Percentiles rank a stretch among this genome's conserved stretches.
Conservation (phyloP, 495 filamentous ascomycete species). For the Staphylotrichum tortipilum region DNA sequence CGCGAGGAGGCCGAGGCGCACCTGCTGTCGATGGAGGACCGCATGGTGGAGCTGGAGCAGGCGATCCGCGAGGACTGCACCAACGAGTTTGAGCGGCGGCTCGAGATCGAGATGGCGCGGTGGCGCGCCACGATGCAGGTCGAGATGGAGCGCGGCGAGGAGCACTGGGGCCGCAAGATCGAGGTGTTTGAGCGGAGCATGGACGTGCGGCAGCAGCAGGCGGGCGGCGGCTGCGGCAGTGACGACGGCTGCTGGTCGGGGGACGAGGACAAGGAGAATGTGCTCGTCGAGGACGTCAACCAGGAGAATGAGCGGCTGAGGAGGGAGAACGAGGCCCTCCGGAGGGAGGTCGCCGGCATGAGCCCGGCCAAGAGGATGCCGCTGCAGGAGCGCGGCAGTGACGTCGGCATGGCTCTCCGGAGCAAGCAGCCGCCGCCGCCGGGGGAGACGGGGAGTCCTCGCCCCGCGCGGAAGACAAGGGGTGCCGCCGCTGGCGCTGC, state of each 20-base stretch:
- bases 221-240: conserved; percentile 6
- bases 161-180: conserved; percentile 82
- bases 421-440: background rate
- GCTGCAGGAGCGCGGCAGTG: conserved; percentile 32
- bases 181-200: conserved; percentile 72
- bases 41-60: conserved; percentile 64
- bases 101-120: conserved; percentile 62
- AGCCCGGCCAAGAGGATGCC: conserved; percentile 38
- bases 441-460: conserved; percentile 12
- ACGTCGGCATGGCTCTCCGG: background rate
- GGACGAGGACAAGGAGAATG: conserved; percentile 44
- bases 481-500: no score
- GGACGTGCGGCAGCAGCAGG: conserved; percentile 20
- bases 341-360: conserved; percentile 37
- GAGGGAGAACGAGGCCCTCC: conserved; percentile 42
- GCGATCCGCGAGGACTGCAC: conserved; percentile 86
- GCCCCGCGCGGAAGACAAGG: background rate
- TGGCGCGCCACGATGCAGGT: conserved; percentile 68
- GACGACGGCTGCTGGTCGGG: conserved; percentile 11
- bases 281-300: conserved; percentile 48
- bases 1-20: conserved; percentile 53
- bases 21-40: conserved; percentile 54
- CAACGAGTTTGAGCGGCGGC: conserved; percentile 69
- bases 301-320: conserved; percentile 53
- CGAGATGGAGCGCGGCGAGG: conserved; percentile 66